Evolutionary conservation across 2,329 filamentous ascomycete species (phyloP).

Genomic region (Berkeleyomyces basicola): DNA sequence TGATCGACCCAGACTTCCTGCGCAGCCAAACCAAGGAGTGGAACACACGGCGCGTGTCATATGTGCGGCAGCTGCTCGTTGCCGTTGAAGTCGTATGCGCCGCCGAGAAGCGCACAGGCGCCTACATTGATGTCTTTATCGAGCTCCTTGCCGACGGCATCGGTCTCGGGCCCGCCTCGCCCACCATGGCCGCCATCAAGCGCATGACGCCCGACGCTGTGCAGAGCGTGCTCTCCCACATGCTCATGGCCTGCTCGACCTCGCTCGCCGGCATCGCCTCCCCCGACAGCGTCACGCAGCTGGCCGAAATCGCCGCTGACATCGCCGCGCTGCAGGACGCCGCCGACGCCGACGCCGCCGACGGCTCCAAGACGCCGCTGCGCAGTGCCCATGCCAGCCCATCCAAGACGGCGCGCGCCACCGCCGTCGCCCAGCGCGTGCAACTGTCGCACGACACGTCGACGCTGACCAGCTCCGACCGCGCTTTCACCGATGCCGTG

Average conservation of each 20-base stretch:
- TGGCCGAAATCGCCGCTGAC: constrained; percentile 19
- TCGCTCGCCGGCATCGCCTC: constrained; percentile 24
- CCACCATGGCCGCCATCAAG: constrained; percentile 40
- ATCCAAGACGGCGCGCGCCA: constrained; percentile 54
- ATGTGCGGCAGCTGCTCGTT: constrained; percentile 4
- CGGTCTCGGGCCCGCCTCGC: constrained; percentile 32
- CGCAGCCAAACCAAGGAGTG: neutral
- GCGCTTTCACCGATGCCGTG: constrained; percentile 49
- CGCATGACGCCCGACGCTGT: constrained; percentile 39
- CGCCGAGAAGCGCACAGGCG: constrained; percentile 3
- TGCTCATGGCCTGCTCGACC: constrained; percentile 23
- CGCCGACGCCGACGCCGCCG: constrained; percentile 26
- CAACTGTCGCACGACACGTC: constrained; percentile 62
- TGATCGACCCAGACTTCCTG: constrained; percentile 4
- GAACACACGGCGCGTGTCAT: neutral
- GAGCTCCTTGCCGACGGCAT: constrained; percentile 42
- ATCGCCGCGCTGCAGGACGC: constrained; percentile 23
- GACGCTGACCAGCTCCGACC: constrained; percentile 52
- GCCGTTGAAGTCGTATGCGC: constrained; percentile 8
- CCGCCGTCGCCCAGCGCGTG: constrained; percentile 66
- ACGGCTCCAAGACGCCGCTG: constrained; percentile 22
- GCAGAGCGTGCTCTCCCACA: constrained; percentile 24
- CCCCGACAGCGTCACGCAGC: constrained; percentile 17
- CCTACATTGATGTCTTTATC: constrained; percentile 29
- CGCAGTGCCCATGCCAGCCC: constrained; percentile 52